Conservation (phyloP, 2,329 filamentous ascomycete species). For the Fusarium palustre region DNA sequence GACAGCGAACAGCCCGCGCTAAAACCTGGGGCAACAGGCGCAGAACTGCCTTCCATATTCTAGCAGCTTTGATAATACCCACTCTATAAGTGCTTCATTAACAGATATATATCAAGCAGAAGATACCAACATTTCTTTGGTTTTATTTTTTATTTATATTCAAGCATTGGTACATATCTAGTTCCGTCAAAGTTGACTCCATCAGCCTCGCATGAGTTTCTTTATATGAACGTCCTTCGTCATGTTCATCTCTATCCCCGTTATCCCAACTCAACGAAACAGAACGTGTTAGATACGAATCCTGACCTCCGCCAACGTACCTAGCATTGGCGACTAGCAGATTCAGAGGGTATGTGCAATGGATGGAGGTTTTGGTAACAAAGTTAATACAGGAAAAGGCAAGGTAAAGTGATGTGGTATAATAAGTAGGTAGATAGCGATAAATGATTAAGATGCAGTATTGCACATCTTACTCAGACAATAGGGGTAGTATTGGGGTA, state of each 20-base stretch:
- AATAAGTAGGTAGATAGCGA: slow-evolving; percentile 23
- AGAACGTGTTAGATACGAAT: slow-evolving; percentile 28
- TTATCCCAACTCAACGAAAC: slow-evolving; percentile 10
- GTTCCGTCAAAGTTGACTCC: slow-evolving; percentile 22
- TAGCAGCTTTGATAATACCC: too few species aligned
- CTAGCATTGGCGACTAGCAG: slow-evolving; percentile 15
- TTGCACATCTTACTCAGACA: slow-evolving; percentile 26
- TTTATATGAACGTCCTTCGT: slow-evolving; percentile 12
- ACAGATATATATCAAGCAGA: not conserved
- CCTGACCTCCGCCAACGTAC: slow-evolving; percentile 25
- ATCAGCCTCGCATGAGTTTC: slow-evolving; percentile 19
- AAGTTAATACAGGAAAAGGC: slow-evolving; percentile 22
- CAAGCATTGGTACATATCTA: slow-evolving; percentile 22
- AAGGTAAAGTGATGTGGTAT: slow-evolving; percentile 38
- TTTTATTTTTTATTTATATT: slow-evolving; percentile 13
- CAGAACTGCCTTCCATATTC: too few species aligned
- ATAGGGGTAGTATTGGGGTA: slow-evolving; percentile 29
- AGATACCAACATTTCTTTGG: too few species aligned
- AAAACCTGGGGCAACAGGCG: slow-evolving; percentile 20
- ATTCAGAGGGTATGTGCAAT: slow-evolving; percentile 42
- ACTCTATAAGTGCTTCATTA: too few species aligned
- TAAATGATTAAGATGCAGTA: slow-evolving; percentile 13
- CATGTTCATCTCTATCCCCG: slow-evolving; percentile 8
- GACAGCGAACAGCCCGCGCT: slow-evolving; percentile 14
- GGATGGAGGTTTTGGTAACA: slow-evolving; percentile 13